Percentiles rank a stretch among this genome's conserved stretches.
phyloP scores from a whole-genome alignment of 805 yeast genomes.

The Saturnispora kantuleensis region DNA sequence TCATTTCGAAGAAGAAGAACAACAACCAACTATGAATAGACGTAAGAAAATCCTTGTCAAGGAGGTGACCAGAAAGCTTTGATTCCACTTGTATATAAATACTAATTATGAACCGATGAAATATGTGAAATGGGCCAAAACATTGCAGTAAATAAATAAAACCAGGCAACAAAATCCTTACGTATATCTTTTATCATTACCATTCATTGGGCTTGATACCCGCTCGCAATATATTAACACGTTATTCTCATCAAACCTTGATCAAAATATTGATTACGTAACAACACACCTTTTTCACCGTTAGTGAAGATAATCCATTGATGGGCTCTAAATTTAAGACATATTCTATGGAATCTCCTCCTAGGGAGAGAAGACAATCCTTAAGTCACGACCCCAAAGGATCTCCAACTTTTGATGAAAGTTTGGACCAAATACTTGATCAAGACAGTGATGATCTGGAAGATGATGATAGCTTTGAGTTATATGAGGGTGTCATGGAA shows the following conservation, averaged over 20 bases:
- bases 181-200: too few species aligned
- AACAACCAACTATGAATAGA: slow-evolving; percentile 9
- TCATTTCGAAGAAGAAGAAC: neutral
- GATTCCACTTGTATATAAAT: neutral
- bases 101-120: slow-evolving; percentile 8
- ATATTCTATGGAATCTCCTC: too few species aligned
- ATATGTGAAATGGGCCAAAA: slow-evolving; percentile 11
- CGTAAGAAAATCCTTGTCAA: slow-evolving; percentile 9
- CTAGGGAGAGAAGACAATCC: too few species aligned
- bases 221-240: too few species aligned
- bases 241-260: too few species aligned
- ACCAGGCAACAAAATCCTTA: too few species aligned
- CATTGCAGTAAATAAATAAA: neutral
- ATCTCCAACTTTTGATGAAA: neutral
- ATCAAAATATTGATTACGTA: too few species aligned
- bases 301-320: too few species aligned
- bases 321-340: too few species aligned
- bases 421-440: neutral
- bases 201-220: too few species aligned
- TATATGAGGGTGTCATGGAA: slow-evolving; percentile 19
- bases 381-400: too few species aligned
- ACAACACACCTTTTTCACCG: too few species aligned
- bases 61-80: slow-evolving; percentile 10
- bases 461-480: slow-evolving; percentile 13
- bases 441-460: neutral